Evolutionary conservation across 164 flowering plant genomes (phyloP).

Genomic region (Vitis vinifera): ASM3070453v1 NC_081823.1:5421501-5422000

Average conservation of each 20-base stretch:
- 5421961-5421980: conserved; percentile 6
- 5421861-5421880: neutral
- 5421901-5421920: conserved; percentile 1
- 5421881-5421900: conserved; percentile 7
- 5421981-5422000: conserved; percentile 8
- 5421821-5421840: conserved; percentile 13
- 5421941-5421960: conserved; percentile 3
- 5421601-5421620: neutral
- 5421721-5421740: conserved; percentile 9
- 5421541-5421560: no score
- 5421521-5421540: no score
- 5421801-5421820: conserved; percentile 11
- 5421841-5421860: conserved; percentile 5
- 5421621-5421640: conserved; percentile 5
- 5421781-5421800: neutral
- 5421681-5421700: neutral
- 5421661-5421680: neutral
- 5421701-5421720: neutral
- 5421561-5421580: no score
- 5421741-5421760: conserved; percentile 5
- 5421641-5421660: conserved; percentile 13
- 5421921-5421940: neutral
- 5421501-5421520: no score
- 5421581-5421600: no score
- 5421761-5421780: conserved; percentile 5